A percentile compares a stretch with the other conserved stretches of the same genome.
Evolutionary conservation across 2,329 filamentous ascomycete species (phyloP).

Genomic region (Tolypocladium pustulatum): DNA sequence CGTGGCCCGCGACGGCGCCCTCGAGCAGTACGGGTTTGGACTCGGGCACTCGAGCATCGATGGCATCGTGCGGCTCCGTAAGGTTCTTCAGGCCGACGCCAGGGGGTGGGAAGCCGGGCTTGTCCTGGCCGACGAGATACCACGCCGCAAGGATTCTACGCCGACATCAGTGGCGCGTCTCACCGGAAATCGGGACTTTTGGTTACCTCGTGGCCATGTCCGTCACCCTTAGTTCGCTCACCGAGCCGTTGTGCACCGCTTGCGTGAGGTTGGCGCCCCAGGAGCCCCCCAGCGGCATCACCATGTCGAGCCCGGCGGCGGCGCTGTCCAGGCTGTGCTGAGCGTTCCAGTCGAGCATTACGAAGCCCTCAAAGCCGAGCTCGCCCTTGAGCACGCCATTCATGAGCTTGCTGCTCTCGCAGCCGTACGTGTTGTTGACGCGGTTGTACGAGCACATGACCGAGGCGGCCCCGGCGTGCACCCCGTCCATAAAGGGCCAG

Average conservation of each 20-base stretch:
- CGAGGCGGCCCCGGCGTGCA: conserved; percentile 44
- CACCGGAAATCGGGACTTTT: background rate
- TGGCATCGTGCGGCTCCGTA: conserved; percentile 27
- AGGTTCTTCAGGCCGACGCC: conserved; percentile 53
- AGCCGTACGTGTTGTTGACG: conserved; percentile 63
- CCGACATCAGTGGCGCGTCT: too few species aligned
- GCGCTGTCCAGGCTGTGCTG: conserved; percentile 48
- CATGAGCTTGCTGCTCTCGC: conserved; percentile 59
- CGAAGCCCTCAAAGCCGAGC: conserved; percentile 57
- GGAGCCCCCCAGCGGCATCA: conserved; percentile 46
- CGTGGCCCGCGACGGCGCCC: conserved; percentile 52
- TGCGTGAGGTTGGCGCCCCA: conserved; percentile 60
- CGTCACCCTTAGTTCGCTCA: conserved; percentile 59
- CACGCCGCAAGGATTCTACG: conserved; percentile 51
- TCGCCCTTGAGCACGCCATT: conserved; percentile 58
- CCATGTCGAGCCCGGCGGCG: conserved; percentile 57
- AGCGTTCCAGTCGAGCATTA: conserved; percentile 59
- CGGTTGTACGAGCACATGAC: conserved; percentile 64
- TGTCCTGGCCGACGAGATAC: conserved; percentile 45
- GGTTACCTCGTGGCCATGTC: conserved; percentile 62
- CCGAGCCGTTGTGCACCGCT: conserved; percentile 66
- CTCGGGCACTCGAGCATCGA: conserved; percentile 38
- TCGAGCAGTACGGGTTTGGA: conserved; percentile 34
- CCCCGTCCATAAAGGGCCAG: conserved; percentile 54
- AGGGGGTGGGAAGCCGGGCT: conserved; percentile 29